These are phyloP conservation scores for Dryas drummondii DNA, from an alignment of 306 rosid species.

Conservation along the genomic window DNA sequence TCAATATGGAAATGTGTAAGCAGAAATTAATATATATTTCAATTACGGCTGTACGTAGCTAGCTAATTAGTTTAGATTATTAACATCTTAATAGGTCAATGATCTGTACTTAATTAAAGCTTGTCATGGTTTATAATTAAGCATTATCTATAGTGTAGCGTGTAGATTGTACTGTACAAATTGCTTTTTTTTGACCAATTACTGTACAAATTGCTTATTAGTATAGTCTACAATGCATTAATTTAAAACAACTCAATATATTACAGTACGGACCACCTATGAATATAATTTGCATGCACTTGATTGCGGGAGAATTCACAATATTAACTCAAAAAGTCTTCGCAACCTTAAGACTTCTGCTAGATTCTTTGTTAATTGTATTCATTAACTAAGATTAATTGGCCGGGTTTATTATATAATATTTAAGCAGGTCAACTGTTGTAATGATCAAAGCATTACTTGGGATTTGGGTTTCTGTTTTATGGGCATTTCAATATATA, in stretches of 20 bases:
- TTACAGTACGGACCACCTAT: background rate
- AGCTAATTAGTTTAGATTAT: background rate
- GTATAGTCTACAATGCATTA: background rate
- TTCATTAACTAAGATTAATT: background rate
- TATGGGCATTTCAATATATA: background rate
- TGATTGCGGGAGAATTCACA: background rate
- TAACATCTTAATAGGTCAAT: slow-evolving; percentile 6
- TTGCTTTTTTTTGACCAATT: background rate
- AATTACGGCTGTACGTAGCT: background rate
- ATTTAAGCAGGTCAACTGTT: background rate
- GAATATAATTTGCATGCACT: background rate
- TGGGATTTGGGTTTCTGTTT: background rate
- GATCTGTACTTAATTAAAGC: background rate
- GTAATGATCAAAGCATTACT: slow-evolving; percentile 1
- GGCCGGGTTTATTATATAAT: background rate
- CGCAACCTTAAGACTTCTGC: background rate
- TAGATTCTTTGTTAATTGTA: background rate
- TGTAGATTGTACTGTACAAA: background rate
- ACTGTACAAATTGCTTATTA: background rate
- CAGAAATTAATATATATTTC: background rate
- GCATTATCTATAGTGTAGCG: slow-evolving; percentile 5
- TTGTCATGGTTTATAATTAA: background rate
- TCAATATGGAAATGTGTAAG: background rate
- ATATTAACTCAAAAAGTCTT: background rate
- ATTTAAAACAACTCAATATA: background rate